Conservation (phyloP, 257 asterid genomes). For the Anisodus tanguticus region DNA sequence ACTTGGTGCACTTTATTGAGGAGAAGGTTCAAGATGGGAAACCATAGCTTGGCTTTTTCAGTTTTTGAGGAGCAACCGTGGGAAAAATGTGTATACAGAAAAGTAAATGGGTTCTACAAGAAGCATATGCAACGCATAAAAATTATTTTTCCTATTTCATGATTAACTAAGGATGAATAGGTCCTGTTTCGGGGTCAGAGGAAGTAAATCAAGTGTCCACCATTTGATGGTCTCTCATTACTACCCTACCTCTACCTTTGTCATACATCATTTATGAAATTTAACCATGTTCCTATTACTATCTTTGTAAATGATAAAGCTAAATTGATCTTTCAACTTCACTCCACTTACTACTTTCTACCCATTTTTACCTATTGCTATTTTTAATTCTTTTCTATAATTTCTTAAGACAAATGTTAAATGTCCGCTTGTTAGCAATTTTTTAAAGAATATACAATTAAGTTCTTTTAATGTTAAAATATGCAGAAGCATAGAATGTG, state of each 20-base stretch:
- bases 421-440: background rate
- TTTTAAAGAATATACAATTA: background rate
- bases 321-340: background rate
- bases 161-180: background rate
- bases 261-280: background rate
- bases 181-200: conserved; percentile 3
- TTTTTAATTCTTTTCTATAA: background rate
- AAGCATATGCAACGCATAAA: background rate
- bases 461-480: background rate
- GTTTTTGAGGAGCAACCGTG: background rate
- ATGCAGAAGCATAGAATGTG: background rate
- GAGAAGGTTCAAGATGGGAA: background rate
- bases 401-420: background rate
- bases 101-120: background rate
- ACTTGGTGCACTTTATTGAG: background rate
- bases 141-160: background rate
- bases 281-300: background rate
- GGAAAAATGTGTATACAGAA: background rate
- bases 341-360: conserved; percentile 12
- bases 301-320: background rate
- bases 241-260: background rate
- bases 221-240: background rate
- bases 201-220: background rate
- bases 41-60: conserved; percentile 8
- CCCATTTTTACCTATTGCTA: conserved; percentile 12